phyloP scores from a whole-genome alignment of 345 rosid species.

The Rhizophora apiculata region DNA sequence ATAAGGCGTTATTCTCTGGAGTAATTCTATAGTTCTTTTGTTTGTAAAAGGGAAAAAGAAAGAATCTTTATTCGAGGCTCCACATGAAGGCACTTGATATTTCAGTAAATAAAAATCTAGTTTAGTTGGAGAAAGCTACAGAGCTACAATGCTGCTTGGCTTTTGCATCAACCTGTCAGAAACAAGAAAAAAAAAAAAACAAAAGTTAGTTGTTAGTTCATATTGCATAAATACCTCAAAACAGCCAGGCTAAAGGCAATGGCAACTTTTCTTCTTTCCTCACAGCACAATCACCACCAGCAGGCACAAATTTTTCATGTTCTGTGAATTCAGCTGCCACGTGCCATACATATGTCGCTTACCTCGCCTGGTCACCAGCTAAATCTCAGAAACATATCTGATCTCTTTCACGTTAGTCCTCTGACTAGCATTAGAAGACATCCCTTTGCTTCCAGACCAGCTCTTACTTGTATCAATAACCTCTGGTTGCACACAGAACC shows the following conservation, averaged over 20 bases:
- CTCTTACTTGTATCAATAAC: conserved; percentile 39
- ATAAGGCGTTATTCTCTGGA: too few relatives aligned
- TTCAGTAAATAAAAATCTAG: conserved; percentile 16
- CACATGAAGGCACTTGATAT: conserved; percentile 22
- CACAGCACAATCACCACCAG: conserved; percentile 31
- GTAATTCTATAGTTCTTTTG: background rate
- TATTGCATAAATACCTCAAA: conserved; percentile 2
- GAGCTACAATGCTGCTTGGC: conserved; percentile 11
- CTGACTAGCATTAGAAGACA: conserved; percentile 34
- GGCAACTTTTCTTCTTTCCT: conserved; percentile 27
- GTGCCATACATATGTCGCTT: conserved; percentile 42
- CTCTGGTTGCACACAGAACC: conserved; percentile 52
- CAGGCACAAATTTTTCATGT: conserved; percentile 41
- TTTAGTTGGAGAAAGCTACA: conserved; percentile 22
- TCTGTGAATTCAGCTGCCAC: conserved; percentile 12
- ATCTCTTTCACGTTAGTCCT: conserved; percentile 41
- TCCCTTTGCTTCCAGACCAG: conserved; percentile 40
- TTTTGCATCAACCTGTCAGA: conserved; percentile 20
- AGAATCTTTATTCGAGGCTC: conserved; percentile 27
- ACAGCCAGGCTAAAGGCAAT: conserved; percentile 23
- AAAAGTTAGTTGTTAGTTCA: conserved; percentile 1
- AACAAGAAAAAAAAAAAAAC: background rate
- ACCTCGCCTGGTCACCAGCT: conserved; percentile 38
- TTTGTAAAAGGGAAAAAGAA: conserved; percentile 5
- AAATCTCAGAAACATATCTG: conserved; percentile 46